Evolutionary conservation across 495 filamentous ascomycete genomes (phyloP).

Genomic region (Filosporella fistucella): DNA sequence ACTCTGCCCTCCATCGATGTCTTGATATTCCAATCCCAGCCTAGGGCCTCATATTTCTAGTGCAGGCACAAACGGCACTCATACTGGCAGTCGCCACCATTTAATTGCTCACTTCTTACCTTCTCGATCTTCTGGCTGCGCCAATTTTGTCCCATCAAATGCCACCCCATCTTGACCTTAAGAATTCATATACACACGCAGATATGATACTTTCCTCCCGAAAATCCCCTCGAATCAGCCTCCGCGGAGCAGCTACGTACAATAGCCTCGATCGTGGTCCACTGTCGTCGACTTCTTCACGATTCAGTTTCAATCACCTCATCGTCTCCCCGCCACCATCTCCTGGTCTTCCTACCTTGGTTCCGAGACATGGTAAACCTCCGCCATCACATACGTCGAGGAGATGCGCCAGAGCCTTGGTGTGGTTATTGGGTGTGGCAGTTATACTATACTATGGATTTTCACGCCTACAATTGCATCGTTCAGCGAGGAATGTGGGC

Average conservation of each 20-base stretch:
- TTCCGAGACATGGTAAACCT: constrained; percentile 56
- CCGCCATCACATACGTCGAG: constrained; percentile 36
- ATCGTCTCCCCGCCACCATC: constrained; percentile 54
- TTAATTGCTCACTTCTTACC: constrained; percentile 14
- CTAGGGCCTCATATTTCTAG: not conserved
- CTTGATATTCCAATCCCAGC: constrained; percentile 5
- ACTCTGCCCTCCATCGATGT: constrained; percentile 1
- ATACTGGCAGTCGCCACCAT: not conserved
- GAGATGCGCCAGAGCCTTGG: constrained; percentile 38
- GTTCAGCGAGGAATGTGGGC: constrained; percentile 23
- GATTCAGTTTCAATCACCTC: constrained; percentile 58
- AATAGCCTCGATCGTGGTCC: constrained; percentile 27
- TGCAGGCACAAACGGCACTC: constrained; percentile 18
- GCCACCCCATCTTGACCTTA: constrained; percentile 44
- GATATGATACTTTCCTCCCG: constrained; percentile 46
- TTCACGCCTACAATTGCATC: constrained; percentile 10
- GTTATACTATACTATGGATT: constrained; percentile 32
- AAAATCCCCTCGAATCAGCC: constrained; percentile 21
- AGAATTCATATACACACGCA: constrained; percentile 36
- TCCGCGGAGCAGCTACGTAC: constrained; percentile 14
- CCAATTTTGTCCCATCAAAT: constrained; percentile 33
- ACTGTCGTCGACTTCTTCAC: constrained; percentile 48
- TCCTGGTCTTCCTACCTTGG: constrained; percentile 57
- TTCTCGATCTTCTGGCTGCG: constrained; percentile 19
- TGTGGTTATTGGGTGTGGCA: constrained; percentile 36